phyloP scores from a whole-genome alignment of 495 filamentous ascomycete genomes.

The Penicillium cataractarum region DNA sequence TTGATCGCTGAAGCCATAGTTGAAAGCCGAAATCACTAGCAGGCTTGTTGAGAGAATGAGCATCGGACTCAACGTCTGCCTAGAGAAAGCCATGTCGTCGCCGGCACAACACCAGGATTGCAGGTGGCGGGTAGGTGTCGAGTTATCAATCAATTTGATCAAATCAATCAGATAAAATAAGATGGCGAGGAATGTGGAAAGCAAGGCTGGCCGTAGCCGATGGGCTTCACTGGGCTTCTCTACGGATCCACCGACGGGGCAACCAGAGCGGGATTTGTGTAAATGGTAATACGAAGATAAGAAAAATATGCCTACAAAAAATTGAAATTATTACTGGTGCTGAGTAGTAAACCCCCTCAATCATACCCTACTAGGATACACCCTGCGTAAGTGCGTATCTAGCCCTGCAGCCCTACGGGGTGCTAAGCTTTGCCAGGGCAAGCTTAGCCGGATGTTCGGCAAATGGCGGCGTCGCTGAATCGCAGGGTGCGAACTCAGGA shows the following conservation, averaged over 20 bases:
- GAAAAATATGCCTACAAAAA: background rate
- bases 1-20: constrained; percentile 42
- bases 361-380: too few relatives aligned
- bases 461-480: too few relatives aligned
- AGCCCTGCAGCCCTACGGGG: too few relatives aligned
- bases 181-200: background rate
- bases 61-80: background rate
- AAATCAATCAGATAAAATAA: background rate
- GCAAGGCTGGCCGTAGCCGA: background rate
- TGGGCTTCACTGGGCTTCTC: background rate
- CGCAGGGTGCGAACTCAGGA: too few relatives aligned
- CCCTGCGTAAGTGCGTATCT: too few relatives aligned
- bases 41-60: background rate
- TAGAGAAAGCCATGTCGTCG: background rate
- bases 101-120: background rate
- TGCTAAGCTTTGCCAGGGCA: too few relatives aligned
- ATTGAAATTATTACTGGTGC: background rate
- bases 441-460: too few relatives aligned
- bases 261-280: too few relatives aligned
- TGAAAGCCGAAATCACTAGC: constrained; percentile 7
- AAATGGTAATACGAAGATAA: too few relatives aligned
- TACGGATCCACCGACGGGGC: background rate
- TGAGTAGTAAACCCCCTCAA: too few relatives aligned
- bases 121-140: background rate
- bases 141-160: background rate